phyloP scores from a whole-genome alignment of 345 rosid genomes.

The Litchi chinensis region DNA sequence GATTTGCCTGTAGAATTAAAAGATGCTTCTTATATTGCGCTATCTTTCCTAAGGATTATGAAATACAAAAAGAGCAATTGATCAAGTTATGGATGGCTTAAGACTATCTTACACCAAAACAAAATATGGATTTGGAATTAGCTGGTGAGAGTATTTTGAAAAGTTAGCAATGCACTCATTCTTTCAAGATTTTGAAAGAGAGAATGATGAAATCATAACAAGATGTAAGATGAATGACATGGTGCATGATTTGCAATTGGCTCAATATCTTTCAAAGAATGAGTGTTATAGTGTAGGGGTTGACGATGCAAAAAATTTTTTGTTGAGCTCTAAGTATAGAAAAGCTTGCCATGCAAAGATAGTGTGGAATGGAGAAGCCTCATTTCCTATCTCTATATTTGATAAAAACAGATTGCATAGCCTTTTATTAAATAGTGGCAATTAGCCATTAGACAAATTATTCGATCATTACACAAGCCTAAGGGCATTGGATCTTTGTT shows the following conservation, averaged over 20 bases:
- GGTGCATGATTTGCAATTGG: neutral
- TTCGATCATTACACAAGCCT: neutral
- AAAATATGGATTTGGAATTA: neutral
- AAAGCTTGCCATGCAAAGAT: neutral
- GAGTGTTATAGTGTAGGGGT: neutral
- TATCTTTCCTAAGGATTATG: neutral
- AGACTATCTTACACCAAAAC: neutral
- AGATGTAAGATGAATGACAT: neutral
- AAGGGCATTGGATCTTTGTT: neutral
- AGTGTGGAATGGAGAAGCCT: neutral
- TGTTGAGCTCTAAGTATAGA: too few relatives aligned
- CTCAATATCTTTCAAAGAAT: neutral
- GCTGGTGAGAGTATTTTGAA: neutral
- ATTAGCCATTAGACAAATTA: neutral
- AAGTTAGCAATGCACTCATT: neutral
- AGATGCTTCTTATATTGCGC: neutral
- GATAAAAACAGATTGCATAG: neutral
- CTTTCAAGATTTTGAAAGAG: conserved; percentile 5
- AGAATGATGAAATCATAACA: neutral
- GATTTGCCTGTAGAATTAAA: neutral
- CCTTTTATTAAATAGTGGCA: neutral
- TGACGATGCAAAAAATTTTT: neutral
- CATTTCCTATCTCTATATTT: neutral
- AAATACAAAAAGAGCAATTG: neutral
- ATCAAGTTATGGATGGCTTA: conserved; percentile 1